phyloP scores from a whole-genome alignment of 208 protist species.

The Trypanosoma lewisi region DNA sequence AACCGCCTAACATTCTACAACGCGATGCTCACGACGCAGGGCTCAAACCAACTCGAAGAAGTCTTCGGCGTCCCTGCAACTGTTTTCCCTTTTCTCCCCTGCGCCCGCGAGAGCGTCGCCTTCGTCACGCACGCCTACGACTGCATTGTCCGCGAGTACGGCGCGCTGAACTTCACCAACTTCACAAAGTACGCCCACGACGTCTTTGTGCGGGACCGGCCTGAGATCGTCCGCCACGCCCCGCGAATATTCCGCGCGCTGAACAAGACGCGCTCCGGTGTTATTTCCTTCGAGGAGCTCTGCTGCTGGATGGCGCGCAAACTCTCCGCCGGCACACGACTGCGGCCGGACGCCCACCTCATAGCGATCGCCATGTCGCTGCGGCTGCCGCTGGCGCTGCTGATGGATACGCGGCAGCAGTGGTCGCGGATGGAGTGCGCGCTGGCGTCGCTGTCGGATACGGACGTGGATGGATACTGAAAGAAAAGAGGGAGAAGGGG shows the following conservation, averaged over 20 bases:
- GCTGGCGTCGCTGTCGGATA: slow-evolving; percentile 56
- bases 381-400: slow-evolving; percentile 61
- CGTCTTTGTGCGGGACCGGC: slow-evolving; percentile 60
- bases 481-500: too few species aligned
- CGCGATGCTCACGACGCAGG: slow-evolving; percentile 59
- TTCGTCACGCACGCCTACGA: slow-evolving; percentile 62
- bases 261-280: slow-evolving; percentile 68
- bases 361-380: slow-evolving; percentile 72
- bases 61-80: slow-evolving; percentile 86
- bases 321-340: slow-evolving; percentile 65
- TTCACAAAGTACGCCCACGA: slow-evolving; percentile 63
- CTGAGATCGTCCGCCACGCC: slow-evolving; percentile 64
- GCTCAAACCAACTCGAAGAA: slow-evolving; percentile 76
- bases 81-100: slow-evolving; percentile 82
- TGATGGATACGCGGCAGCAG: slow-evolving; percentile 52
- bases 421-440: slow-evolving; percentile 54
- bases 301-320: slow-evolving; percentile 84
- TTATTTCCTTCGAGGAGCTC: slow-evolving; percentile 84
- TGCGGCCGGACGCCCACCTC: slow-evolving; percentile 66
- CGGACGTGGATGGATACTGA: slow-evolving; percentile 36
- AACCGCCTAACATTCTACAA: slow-evolving; percentile 67
- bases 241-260: slow-evolving; percentile 80
- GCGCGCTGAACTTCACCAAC: slow-evolving; percentile 49
- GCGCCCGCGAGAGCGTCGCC: slow-evolving; percentile 67
- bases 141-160: slow-evolving; percentile 57